Base-by-base conservation (phyloP, 2,329 filamentous ascomycete genomes). In the Beauveria medogensis region DNA sequence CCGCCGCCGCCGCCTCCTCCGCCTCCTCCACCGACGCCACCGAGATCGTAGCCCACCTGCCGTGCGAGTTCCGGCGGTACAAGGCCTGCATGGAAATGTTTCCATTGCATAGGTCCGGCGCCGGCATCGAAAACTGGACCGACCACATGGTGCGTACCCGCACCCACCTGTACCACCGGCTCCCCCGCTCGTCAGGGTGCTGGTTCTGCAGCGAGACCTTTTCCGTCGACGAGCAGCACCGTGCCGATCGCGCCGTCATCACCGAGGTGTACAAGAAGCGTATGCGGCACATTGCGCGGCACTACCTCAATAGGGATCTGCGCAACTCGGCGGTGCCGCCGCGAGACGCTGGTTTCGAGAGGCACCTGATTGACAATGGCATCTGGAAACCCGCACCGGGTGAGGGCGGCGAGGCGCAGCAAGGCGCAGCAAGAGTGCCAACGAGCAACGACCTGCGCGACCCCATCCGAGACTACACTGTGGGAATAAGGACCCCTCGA, bases 261-360 rank as follows among this genome's bases (percentile, higher is more conserved):
- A 20, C 24, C 5, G 37, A 44, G 18, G 48, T 59, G n/a, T 59
- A 53, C 40, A 53, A 44, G 12, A 10, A 5, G 14, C 75, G 82
- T 2, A 80, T 85, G 78, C 34, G 67, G 3, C 83, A 86, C 64
- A 80, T 84, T 55, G 73, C 70, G 0, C 60, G 61, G 0, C 82
- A 85, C 62, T 72, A 81, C 46, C 59, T 67, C 14, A 46, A 68
- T 37, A 14, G 5, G 0, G 12, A 37, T 16, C 12, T 16, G 2
- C 12, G 34, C 34, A 14, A 37, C 34, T 37, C 34, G 34, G 4
- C 34, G 10, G 5, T 37, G 34, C 46, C 71, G 55, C 69, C 75
- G 2, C 75, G 72, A 3, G 80, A 82, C 60, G 77, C 74, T 52
- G 64, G 62, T 34, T 65, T 81, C 26, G 63, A 80, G 18, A 62